Base-by-base conservation (phyloP, 2,329 filamentous ascomycete genomes). In the Tolypocladium tropicale region DNA sequence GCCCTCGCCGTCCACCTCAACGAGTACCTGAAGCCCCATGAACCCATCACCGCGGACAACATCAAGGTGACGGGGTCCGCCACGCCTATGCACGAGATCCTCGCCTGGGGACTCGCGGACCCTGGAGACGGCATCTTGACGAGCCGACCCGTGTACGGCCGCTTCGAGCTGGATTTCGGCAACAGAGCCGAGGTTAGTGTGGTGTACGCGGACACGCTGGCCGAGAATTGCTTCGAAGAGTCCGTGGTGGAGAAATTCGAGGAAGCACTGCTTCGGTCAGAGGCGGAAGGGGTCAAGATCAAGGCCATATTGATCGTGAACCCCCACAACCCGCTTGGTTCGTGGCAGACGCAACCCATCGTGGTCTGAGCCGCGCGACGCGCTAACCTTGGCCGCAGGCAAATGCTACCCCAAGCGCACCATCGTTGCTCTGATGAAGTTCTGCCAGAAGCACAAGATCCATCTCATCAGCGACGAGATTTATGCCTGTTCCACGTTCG, bases 381-480 rank as follows among this genome's bases (percentile, higher is more conserved):
- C 12, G 28, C 50, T 52, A 12, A 52, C 33, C 3, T n/a, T 16
- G 33, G 6, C 21, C 7, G 21, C 23, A 71, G 68, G 71, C 2
- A 63, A 63, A 57, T 79, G 76, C 61, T 79, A 80, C 57, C 66
- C 75, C 1, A 65, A 65, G n/a, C 64, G 70, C 6, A 72, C 72
- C 0, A 61, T 82, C 3, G 57, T 75, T 0, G 67, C 66, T 7
- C 65, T 79, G 25, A 74, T 82, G 71, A 61, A 63, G 3, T 72
- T 83, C 54, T 83, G 80, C 59, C 68, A 78, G 54, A 71, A 70
- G 43, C 70, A 81, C 58, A 60, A 65, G 4, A 67, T 84, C 4
- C 80, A 84, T 57, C 68, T 83, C 50, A 73, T 84, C 60, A 78
- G 76, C 58, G 81, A 84, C 62, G 81, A 84, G 62, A 77, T 84